Conservation (phyloP, 441 rosid species). For the Codiaeum variegatum region DNA sequence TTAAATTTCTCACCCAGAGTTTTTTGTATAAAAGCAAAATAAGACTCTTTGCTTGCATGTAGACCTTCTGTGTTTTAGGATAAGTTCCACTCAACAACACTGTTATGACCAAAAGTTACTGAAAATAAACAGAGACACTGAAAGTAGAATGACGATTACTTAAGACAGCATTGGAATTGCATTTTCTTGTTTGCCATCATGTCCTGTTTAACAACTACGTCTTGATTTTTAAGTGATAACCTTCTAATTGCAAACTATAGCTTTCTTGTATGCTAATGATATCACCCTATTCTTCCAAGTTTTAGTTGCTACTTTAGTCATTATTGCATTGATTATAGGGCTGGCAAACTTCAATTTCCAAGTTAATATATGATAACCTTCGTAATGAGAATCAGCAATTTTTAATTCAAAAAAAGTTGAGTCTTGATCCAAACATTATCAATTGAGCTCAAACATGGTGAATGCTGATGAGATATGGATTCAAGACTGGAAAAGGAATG, state of each 20-base stretch:
- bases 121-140: neutral
- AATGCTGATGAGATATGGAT: neutral
- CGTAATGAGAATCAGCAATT: neutral
- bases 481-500: neutral
- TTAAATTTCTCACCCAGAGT: neutral
- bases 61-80: neutral
- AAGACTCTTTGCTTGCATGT: neutral
- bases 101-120: neutral
- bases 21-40: neutral
- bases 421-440: conserved; percentile 1
- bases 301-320: neutral
- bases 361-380: neutral
- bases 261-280: neutral
- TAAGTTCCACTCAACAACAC: neutral
- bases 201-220: neutral
- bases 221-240: neutral
- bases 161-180: neutral
- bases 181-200: neutral
- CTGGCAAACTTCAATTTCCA: neutral
- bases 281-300: neutral
- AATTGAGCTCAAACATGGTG: neutral
- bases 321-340: neutral
- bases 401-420: neutral
- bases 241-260: neutral
- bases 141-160: neutral